Evolutionary conservation across 2,329 filamentous ascomycete species (phyloP).

Genomic region (Emergomyces pasteurianus): DNA sequence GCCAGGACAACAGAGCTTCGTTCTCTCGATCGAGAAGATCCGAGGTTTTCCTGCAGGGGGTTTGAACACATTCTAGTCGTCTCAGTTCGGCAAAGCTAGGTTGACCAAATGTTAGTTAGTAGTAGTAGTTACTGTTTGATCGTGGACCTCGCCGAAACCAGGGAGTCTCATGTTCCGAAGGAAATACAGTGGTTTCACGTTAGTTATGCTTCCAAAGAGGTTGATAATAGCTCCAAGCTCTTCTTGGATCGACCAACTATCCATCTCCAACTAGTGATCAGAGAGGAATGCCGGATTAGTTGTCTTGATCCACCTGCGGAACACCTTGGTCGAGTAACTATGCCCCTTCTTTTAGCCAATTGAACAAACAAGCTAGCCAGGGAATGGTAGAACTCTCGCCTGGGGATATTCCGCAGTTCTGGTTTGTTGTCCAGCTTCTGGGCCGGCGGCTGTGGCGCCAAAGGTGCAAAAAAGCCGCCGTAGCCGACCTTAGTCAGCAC

Average conservation of each 20-base stretch:
- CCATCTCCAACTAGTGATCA: too few relatives aligned
- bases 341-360: neutral
- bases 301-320: too few relatives aligned
- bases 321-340: too few relatives aligned
- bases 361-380: neutral
- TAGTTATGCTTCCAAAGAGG: neutral
- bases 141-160: neutral
- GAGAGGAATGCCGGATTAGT: too few relatives aligned
- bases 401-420: neutral
- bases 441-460: too few relatives aligned
- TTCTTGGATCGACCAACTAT: too few relatives aligned
- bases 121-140: too few relatives aligned
- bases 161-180: neutral
- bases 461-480: too few relatives aligned
- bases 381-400: neutral
- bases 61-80: neutral
- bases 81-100: conserved; percentile 13
- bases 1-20: too few relatives aligned
- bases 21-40: neutral
- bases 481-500: neutral
- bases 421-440: too few relatives aligned
- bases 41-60: neutral
- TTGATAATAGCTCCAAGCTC: neutral
- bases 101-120: conserved; percentile 15
- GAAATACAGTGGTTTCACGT: neutral